Evolutionary conservation across 164 flowering plant species (phyloP).

Genomic region (Aristolochia californica): DNA sequence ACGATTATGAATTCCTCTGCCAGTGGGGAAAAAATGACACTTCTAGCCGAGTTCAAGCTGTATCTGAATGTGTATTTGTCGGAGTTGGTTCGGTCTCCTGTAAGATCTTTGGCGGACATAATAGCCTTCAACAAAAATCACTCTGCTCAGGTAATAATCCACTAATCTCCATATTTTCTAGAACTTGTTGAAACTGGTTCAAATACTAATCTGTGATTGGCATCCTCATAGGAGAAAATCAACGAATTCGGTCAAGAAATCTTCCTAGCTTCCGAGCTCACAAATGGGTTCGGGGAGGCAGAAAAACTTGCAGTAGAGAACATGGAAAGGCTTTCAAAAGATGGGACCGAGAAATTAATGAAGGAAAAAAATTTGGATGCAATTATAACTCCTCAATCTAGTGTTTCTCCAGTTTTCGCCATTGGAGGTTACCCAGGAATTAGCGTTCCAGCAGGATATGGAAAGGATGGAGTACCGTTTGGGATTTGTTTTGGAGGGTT

Average conservation of each 20-base stretch:
- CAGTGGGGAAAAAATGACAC: conserved; percentile 24
- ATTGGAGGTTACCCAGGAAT: conserved; percentile 44
- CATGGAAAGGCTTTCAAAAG: conserved; percentile 9
- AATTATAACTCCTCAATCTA: conserved; percentile 19
- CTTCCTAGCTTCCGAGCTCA: conserved; percentile 14
- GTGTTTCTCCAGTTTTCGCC: conserved; percentile 20
- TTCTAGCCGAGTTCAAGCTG: conserved; percentile 44
- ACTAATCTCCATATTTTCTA: not conserved
- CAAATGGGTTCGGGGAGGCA: conserved; percentile 22
- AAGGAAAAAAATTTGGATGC: conserved; percentile 31
- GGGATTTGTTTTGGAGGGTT: conserved; percentile 43
- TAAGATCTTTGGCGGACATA: conserved; percentile 41
- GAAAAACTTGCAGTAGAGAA: conserved; percentile 19
- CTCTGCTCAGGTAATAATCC: conserved; percentile 26
- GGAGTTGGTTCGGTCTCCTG: conserved; percentile 40
- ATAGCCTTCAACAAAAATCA: conserved; percentile 43
- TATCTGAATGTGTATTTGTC: conserved; percentile 31
- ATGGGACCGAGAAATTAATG: conserved; percentile 39
- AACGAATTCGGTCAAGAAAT: conserved; percentile 20
- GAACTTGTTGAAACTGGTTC: no score
- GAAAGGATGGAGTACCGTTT: conserved; percentile 29
- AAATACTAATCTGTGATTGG: not conserved
- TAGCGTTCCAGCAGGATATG: conserved; percentile 42
- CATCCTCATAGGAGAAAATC: conserved; percentile 22
- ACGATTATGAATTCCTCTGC: conserved; percentile 7